These are phyloP conservation scores for Boletus insuetus DNA, from an alignment of 768 basidiomycete species.

Conservation along the genomic window DNA sequence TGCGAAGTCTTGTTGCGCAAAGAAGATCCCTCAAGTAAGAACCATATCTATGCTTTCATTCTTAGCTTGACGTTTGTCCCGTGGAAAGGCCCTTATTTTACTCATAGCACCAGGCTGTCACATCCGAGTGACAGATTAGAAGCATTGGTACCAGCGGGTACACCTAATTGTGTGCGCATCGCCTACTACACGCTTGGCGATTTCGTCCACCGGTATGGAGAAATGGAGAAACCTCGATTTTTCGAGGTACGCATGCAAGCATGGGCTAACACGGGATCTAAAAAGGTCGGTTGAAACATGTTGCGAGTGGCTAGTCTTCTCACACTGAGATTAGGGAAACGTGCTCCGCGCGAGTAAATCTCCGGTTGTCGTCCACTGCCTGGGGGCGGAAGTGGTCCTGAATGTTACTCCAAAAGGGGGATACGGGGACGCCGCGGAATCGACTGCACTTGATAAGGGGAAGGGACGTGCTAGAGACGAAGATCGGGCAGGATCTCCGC, in stretches of 20 bases:
- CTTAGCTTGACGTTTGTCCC: conserved; percentile 2
- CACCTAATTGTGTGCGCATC: conserved; percentile 19
- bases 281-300: conserved; percentile 27
- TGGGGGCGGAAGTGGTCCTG: conserved; percentile 25
- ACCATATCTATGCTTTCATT: neutral
- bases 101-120: conserved; percentile 15
- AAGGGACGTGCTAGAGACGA: conserved; percentile 7
- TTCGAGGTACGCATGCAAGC: conserved; percentile 37
- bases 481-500: conserved; percentile 5
- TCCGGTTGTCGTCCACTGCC: conserved; percentile 23
- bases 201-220: conserved; percentile 35
- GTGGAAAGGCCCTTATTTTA: conserved; percentile 29
- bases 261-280: conserved; percentile 42
- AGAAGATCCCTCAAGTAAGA: conserved; percentile 23
- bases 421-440: conserved; percentile 9
- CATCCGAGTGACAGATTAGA: conserved; percentile 10
- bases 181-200: conserved; percentile 30
- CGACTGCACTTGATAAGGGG: conserved; percentile 7
- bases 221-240: conserved; percentile 32
- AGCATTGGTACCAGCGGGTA: conserved; percentile 23
- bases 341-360: conserved; percentile 22
- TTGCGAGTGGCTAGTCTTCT: neutral
- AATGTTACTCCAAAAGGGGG: conserved; percentile 26
- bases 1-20: conserved; percentile 22
- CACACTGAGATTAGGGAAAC: conserved; percentile 17